A percentile compares a stretch with the other conserved stretches of the same genome.
Conservation (phyloP, 2,329 filamentous ascomycete genomes). For the Epichloe typhina region DNA sequence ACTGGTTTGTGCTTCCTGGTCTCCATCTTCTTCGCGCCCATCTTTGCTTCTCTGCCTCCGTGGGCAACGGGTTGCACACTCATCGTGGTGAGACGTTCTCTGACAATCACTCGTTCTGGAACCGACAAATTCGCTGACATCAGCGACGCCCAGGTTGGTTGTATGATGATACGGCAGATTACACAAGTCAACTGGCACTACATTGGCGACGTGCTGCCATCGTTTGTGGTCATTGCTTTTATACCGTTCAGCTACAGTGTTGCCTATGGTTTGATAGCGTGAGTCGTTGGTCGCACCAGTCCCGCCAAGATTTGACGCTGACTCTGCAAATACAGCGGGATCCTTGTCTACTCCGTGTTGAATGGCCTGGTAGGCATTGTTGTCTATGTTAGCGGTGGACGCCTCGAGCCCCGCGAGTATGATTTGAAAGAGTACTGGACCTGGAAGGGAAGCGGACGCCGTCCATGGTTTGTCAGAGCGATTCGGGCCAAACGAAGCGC, state of each 20-base stretch:
- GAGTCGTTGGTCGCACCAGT: conserved; percentile 16
- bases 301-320: not conserved
- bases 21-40: conserved; percentile 62
- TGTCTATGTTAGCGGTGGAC: conserved; percentile 28
- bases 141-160: conserved; percentile 41
- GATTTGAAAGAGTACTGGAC: conserved; percentile 44
- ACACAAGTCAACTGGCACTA: conserved; percentile 66
- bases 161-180: conserved; percentile 65
- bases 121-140: not conserved
- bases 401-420: conserved; percentile 35
- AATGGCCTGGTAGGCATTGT: conserved; percentile 33
- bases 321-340: conserved; percentile 23
- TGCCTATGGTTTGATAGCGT: conserved; percentile 64
- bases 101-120: not conserved
- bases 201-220: conserved; percentile 61
- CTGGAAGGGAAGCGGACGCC: conserved; percentile 33
- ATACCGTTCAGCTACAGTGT: conserved; percentile 73
- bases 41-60: conserved; percentile 64
- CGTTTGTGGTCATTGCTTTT: conserved; percentile 60
- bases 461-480: conserved; percentile 34
- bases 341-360: conserved; percentile 41
- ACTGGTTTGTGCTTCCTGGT: conserved; percentile 58
- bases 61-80: conserved; percentile 68
- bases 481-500: conserved; percentile 10
- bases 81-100: conserved; percentile 36